Conservation (phyloP, 495 filamentous ascomycete genomes). For the Aspergillus egyptiacus region DNA sequence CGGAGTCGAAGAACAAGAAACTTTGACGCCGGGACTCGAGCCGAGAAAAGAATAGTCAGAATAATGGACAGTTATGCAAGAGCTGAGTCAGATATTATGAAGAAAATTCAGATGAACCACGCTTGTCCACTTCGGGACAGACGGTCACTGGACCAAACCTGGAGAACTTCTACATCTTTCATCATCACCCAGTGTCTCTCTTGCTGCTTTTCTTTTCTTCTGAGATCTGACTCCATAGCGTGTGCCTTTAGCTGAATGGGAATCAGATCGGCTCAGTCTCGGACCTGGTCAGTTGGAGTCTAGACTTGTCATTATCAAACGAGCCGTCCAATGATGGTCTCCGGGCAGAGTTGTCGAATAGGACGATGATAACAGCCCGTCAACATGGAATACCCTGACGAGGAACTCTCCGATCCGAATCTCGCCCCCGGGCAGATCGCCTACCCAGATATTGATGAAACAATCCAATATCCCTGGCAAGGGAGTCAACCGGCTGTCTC, state of each 20-base stretch:
- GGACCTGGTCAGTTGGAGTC: background rate
- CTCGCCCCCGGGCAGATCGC: constrained; percentile 19
- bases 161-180: background rate
- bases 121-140: constrained; percentile 5
- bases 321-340: constrained; percentile 11
- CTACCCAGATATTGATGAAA: constrained; percentile 39
- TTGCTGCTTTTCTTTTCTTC: background rate
- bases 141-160: constrained; percentile 9
- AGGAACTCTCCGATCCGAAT: constrained; percentile 15
- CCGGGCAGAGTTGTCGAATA: background rate
- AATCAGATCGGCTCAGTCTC: background rate
- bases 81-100: background rate
- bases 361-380: constrained; percentile 4
- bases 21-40: background rate
- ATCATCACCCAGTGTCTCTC: background rate
- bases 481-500: constrained; percentile 15
- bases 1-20: constrained; percentile 1
- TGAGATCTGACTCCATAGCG: background rate
- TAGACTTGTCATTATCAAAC: background rate
- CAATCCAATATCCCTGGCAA: constrained; percentile 34
- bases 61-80: background rate
- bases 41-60: constrained; percentile 2
- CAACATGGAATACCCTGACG: constrained; percentile 23
- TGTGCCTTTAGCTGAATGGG: background rate
- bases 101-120: background rate